These are phyloP conservation scores for Xerocomellus dryophilus DNA, from an alignment of 768 basidiomycete species.

Conservation along the genomic window DNA sequence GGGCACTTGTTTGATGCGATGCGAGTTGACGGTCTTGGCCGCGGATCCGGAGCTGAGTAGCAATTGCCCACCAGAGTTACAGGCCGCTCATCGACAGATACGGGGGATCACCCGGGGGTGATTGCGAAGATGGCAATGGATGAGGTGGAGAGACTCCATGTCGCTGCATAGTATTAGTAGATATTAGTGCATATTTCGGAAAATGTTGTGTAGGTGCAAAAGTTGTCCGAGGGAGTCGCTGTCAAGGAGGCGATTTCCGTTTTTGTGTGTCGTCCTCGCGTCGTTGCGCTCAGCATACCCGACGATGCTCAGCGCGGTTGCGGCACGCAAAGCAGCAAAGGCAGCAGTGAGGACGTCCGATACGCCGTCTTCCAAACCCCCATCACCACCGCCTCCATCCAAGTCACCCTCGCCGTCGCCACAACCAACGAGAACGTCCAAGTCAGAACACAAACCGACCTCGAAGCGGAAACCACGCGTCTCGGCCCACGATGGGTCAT, in stretches of 20 bases:
- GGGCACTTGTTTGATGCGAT: conserved; percentile 7
- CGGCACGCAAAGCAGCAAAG: conserved; percentile 63
- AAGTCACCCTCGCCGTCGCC: conserved; percentile 10
- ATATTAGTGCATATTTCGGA: no score
- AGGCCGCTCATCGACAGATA: no score
- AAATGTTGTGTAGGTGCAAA: no score
- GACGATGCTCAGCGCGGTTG: conserved; percentile 68
- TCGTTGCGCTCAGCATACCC: background rate
- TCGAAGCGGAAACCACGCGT: conserved; percentile 47
- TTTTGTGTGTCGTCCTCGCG: background rate
- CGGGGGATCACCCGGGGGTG: no score
- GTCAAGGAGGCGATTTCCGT: conserved; percentile 2
- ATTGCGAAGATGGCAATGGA: no score
- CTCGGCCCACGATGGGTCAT: conserved; percentile 18
- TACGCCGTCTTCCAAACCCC: conserved; percentile 9
- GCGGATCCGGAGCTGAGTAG: conserved; percentile 9
- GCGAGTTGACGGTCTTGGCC: conserved; percentile 13
- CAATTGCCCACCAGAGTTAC: conserved; percentile 1
- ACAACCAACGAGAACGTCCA: conserved; percentile 1
- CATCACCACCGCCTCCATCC: conserved; percentile 8
- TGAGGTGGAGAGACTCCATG: no score
- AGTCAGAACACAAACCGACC: conserved; percentile 19
- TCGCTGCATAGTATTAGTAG: no score
- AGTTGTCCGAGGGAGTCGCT: no score
- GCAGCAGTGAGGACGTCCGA: conserved; percentile 28